Evolutionary conservation across 129 eudicot genomes (phyloP), one percentile per base, ranked within the genome.

Genomic region (Helichrysum umbraculigerum): DNA sequence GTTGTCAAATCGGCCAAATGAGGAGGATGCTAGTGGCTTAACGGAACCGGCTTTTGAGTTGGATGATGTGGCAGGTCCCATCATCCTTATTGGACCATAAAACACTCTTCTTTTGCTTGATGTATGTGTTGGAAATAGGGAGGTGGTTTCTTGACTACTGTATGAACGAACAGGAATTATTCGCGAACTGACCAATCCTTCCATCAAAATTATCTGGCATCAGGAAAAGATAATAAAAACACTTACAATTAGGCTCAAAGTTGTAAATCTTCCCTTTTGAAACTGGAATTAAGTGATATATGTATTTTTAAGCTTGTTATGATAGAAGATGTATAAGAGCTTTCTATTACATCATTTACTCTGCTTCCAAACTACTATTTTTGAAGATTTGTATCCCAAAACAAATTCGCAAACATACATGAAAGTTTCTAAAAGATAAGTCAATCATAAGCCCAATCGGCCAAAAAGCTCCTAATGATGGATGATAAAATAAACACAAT

Each of bases 101-200:
- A 20, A 81, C 4, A 82, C 81, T 76, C 87, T 81, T 61, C 32
- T 67, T 33, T 47, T 71, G 58, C 71, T 74, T 0, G 82, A 76
- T 35, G 47, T 71, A 50, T 72, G 74, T 51, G 65, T 33, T 54
- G 79, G 70, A 29, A 83, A 65, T 34, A 77, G 41, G 66, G 57
- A 25, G 39, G 71, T 50, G 14, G 47, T 64, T 25, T 74, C 64
- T 61, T 71, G 76, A 65, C 66, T 70, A 56, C 57, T 39, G 75
- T 79, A 57, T 73, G 75, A 84, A 68, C 62, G 78, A 78, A 85
- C 3, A 14, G 82, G 83, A 71, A 76, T 88, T 75, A 85, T 76
- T 79, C 80, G 78, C 0, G 84, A 79, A 77, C 82, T 74, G 78
- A 81, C 75, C 88, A 90, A 82, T 22, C 87, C 89, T 83, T 93